phyloP scores from a whole-genome alignment of 2,329 filamentous ascomycete genomes.

The Lojkania enalia region DNA sequence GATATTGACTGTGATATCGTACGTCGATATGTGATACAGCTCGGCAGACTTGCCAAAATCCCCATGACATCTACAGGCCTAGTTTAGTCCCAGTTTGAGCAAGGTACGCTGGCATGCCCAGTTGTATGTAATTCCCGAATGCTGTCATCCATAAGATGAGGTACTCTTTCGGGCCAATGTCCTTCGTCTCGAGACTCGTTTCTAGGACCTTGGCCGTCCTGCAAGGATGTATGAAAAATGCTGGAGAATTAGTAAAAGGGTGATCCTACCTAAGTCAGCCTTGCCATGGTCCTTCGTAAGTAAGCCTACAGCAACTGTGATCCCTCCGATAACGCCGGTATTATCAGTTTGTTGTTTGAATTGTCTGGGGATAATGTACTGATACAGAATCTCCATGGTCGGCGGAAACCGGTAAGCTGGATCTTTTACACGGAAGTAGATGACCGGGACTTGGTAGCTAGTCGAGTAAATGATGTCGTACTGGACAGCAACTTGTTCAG shows the following conservation, averaged over 20 bases:
- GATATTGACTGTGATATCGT: too few species aligned
- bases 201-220: constrained; percentile 80
- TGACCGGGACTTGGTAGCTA: constrained; percentile 50
- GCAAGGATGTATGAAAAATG: constrained; percentile 93
- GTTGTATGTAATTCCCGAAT: not conserved
- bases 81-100: too few species aligned
- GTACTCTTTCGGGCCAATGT: constrained; percentile 64
- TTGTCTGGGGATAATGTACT: constrained; percentile 39
- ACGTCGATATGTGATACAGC: too few species aligned
- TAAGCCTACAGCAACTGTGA: constrained; percentile 40
- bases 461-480: constrained; percentile 51
- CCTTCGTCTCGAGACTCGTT: constrained; percentile 45
- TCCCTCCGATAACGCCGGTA: constrained; percentile 45
- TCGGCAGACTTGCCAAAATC: too few species aligned
- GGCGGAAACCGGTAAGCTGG: constrained; percentile 29
- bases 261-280: constrained; percentile 78
- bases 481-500: constrained; percentile 18
- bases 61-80: too few species aligned
- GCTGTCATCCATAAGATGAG: constrained; percentile 88
- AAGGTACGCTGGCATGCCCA: not conserved
- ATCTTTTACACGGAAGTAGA: constrained; percentile 46
- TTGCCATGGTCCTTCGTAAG: too few species aligned
- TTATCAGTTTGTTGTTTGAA: constrained; percentile 37
- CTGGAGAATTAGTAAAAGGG: constrained; percentile 74
- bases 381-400: constrained; percentile 41